phyloP scores from a whole-genome alignment of 805 yeast genomes.

The Zygotorulaspora chibaensis region DNA sequence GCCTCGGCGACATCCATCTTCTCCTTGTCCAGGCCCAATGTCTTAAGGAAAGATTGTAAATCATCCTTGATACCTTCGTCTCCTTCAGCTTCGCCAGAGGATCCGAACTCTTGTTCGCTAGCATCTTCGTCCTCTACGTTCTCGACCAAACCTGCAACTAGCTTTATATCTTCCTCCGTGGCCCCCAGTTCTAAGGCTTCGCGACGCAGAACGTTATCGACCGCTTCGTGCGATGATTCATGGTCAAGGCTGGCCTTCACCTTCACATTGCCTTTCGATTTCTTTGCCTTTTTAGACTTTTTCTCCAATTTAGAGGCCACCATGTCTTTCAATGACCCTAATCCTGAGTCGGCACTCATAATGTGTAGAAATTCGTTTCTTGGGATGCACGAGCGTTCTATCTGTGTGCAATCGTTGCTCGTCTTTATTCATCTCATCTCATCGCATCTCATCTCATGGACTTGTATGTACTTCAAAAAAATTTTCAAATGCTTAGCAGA shows the following conservation, averaged over 20 bases:
- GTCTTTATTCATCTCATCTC: slow-evolving; percentile 14
- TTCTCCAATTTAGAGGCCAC: slow-evolving; percentile 49
- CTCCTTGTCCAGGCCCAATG: slow-evolving; percentile 53
- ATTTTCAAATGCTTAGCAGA: neutral
- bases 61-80: slow-evolving; percentile 49
- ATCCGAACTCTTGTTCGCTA: slow-evolving; percentile 40
- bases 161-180: slow-evolving; percentile 69
- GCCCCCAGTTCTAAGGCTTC: slow-evolving; percentile 85
- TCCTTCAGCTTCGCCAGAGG: slow-evolving; percentile 32
- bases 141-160: slow-evolving; percentile 52
- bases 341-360: slow-evolving; percentile 21
- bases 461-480: neutral
- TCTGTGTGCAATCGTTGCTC: neutral
- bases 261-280: slow-evolving; percentile 24
- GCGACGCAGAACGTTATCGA: slow-evolving; percentile 43
- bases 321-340: slow-evolving; percentile 59
- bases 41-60: slow-evolving; percentile 57
- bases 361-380: neutral
- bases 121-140: slow-evolving; percentile 45
- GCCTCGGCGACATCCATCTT: slow-evolving; percentile 33
- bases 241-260: slow-evolving; percentile 23
- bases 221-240: slow-evolving; percentile 16
- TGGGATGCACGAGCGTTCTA: neutral
- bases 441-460: slow-evolving; percentile 22
- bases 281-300: slow-evolving; percentile 23